Evolutionary conservation across 2,329 filamentous ascomycete genomes (phyloP).

Genomic region (Penicillium nordicum): DNA sequence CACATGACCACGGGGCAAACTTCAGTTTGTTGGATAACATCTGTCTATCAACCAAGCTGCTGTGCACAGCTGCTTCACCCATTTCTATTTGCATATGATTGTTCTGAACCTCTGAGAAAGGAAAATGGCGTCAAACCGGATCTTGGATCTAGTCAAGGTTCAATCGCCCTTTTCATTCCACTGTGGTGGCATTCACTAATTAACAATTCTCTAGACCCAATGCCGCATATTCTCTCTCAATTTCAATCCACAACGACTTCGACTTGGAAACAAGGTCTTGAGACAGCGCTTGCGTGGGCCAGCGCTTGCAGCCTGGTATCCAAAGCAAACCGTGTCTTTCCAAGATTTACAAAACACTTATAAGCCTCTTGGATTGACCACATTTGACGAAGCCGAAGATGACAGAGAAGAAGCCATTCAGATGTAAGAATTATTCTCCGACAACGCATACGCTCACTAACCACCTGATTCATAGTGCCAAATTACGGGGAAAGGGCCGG

Average conservation of each 20-base stretch:
- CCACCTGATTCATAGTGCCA: slow-evolving; percentile 53
- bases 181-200: background rate
- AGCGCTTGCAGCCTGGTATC: slow-evolving; percentile 81
- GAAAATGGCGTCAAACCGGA: slow-evolving; percentile 49
- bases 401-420: slow-evolving; percentile 65
- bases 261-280: slow-evolving; percentile 87
- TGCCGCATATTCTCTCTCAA: slow-evolving; percentile 88
- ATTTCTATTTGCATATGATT: background rate
- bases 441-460: background rate
- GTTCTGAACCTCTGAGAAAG: background rate
- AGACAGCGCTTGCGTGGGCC: slow-evolving; percentile 86
- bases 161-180: background rate
- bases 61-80: background rate
- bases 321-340: slow-evolving; percentile 67
- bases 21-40: background rate
- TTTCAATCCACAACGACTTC: slow-evolving; percentile 79
- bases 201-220: slow-evolving; percentile 61
- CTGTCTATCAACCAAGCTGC: background rate
- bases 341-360: slow-evolving; percentile 71
- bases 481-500: slow-evolving; percentile 76
- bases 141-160: slow-evolving; percentile 76
- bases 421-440: slow-evolving; percentile 49
- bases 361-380: slow-evolving; percentile 59
- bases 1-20: slow-evolving; percentile 1
- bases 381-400: slow-evolving; percentile 73